Conservation (phyloP, 495 filamentous ascomycete species). For the Trypethelium eluteriae region DNA sequence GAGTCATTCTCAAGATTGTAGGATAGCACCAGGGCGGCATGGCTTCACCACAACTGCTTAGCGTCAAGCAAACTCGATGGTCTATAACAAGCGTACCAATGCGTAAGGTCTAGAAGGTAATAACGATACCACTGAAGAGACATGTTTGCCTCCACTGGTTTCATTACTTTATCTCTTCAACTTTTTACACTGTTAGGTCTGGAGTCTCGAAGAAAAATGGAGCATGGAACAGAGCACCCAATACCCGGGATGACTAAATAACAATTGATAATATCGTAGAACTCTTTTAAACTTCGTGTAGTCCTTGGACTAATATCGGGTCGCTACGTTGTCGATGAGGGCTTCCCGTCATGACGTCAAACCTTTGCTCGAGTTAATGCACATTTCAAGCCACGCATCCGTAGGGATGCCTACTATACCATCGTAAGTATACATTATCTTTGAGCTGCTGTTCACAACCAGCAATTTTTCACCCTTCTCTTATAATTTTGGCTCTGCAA, state of each 20-base stretch:
- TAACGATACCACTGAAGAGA: neutral
- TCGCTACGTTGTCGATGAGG: neutral
- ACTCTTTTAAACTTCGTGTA: neutral
- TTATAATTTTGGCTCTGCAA: neutral
- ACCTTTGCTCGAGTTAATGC: neutral
- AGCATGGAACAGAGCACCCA: too few relatives aligned
- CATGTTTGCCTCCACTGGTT: neutral
- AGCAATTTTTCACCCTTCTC: neutral
- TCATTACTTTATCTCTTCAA: neutral
- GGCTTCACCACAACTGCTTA: neutral
- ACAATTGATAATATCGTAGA: too few relatives aligned
- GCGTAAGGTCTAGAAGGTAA: neutral
- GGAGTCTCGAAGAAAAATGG: too few relatives aligned
- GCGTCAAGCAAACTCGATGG: neutral
- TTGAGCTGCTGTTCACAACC: neutral
- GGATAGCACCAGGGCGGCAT: neutral
- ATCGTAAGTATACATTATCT: neutral
- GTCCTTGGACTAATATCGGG: neutral
- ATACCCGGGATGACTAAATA: too few relatives aligned
- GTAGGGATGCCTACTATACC: neutral
- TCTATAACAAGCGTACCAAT: neutral
- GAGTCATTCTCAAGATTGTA: slow-evolving; percentile 9
- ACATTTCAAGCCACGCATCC: neutral
- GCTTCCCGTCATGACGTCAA: slow-evolving; percentile 6
- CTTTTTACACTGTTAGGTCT: too few relatives aligned